Evolutionary conservation across 441 rosid species (phyloP).

Genomic region (Pelargonium myrrhifolium): DNA sequence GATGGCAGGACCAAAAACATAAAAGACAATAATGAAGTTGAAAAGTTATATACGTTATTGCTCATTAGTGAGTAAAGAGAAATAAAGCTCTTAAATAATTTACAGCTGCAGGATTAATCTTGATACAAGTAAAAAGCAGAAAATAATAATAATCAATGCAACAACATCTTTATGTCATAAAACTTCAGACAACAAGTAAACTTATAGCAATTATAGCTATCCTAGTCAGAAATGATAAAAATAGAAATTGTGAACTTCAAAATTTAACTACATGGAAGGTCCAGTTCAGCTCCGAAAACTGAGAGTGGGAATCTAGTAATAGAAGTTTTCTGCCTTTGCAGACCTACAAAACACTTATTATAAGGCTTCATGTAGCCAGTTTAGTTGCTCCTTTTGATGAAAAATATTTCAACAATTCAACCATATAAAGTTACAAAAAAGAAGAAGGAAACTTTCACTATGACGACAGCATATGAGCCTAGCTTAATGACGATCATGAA

Average conservation of each 20-base stretch:
- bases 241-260: not conserved
- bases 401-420: not conserved
- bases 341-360: not conserved
- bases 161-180: not conserved
- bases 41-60: too few species aligned
- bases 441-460: not conserved
- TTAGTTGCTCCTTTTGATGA: not conserved
- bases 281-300: not conserved
- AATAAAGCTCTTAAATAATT: too few species aligned
- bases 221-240: not conserved
- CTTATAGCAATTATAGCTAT: not conserved
- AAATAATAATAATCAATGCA: too few species aligned
- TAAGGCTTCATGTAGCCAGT: not conserved
- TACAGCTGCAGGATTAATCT: too few species aligned
- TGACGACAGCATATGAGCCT: not conserved
- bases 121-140: too few species aligned
- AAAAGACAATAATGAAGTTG: not conserved
- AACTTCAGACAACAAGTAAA: too few species aligned
- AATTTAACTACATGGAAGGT: not conserved
- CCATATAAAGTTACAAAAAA: not conserved
- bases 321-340: not conserved
- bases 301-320: not conserved
- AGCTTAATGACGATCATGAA: not conserved
- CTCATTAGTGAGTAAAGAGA: too few species aligned
- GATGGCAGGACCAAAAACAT: not conserved